Conservation (phyloP, 2,329 filamentous ascomycete species). For the Rhinocladiella mackenziei region DNA sequence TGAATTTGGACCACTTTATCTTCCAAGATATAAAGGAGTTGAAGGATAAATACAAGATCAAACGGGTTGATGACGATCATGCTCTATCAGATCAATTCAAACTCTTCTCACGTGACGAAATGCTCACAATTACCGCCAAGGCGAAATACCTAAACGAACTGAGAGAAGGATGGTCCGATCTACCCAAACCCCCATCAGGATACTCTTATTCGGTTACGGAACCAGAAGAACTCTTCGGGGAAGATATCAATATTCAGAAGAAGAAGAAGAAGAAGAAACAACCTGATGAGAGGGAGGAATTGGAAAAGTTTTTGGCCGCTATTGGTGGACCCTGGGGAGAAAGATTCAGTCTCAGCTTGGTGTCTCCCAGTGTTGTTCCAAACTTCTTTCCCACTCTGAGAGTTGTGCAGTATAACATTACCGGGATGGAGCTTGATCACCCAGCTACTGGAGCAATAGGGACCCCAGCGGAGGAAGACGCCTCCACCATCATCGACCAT, state of each 20-base stretch:
- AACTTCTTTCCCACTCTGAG: conserved; percentile 87
- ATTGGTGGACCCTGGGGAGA: conserved; percentile 81
- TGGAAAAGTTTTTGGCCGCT: conserved; percentile 56
- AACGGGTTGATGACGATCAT: conserved; percentile 46
- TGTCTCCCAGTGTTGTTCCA: conserved; percentile 83
- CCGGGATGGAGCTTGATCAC: conserved; percentile 58
- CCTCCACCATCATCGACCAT: neutral
- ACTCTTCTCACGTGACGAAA: conserved; percentile 34
- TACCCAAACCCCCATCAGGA: conserved; percentile 56
- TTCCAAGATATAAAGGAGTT: conserved; percentile 80
- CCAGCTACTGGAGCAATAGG: conserved; percentile 21
- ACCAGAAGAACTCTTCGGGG: neutral
- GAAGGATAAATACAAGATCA: conserved; percentile 38
- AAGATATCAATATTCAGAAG: too few species aligned
- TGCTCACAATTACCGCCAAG: conserved; percentile 64
- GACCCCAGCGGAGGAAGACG: conserved; percentile 8
- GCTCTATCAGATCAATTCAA: conserved; percentile 18
- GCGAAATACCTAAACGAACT: conserved; percentile 75
- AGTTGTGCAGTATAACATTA: conserved; percentile 93
- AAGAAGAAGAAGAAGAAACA: conserved; percentile 45
- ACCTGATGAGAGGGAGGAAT: conserved; percentile 43
- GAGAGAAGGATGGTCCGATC: conserved; percentile 68
- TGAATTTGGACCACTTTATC: conserved; percentile 98
- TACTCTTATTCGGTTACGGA: conserved; percentile 21
- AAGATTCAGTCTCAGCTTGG: conserved; percentile 74